Evolutionary conservation across 805 yeast genomes (phyloP).

Genomic region (Kluyveromyces aestuarii): DNA sequence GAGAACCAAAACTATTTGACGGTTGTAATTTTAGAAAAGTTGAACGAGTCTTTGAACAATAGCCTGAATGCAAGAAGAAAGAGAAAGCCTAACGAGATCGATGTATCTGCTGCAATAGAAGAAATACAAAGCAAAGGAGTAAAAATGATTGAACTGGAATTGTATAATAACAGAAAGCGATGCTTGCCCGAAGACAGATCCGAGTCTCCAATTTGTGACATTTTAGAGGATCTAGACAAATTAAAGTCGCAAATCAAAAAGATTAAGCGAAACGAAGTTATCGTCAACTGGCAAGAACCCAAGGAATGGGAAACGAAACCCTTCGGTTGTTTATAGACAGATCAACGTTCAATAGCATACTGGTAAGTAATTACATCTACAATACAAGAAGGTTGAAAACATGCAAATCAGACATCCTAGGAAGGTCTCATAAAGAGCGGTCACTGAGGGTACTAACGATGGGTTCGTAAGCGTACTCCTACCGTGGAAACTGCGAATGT

Average conservation of each 20-base stretch:
- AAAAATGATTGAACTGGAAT: constrained; percentile 4
- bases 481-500: constrained; percentile 98
- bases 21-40: not conserved
- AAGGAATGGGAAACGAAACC: constrained; percentile 45
- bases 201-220: constrained; percentile 6
- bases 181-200: constrained; percentile 4
- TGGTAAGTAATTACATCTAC: not conserved
- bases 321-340: constrained; percentile 36
- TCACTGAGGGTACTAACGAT: constrained; percentile 66
- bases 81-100: constrained; percentile 17
- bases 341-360: not conserved
- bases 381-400: constrained; percentile 3
- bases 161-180: not conserved
- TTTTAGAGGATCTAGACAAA: constrained; percentile 9
- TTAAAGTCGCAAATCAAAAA: constrained; percentile 14
- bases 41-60: not conserved
- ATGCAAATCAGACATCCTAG: constrained; percentile 78
- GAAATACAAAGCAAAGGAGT: constrained; percentile 10
- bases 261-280: constrained; percentile 8
- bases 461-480: constrained; percentile 76
- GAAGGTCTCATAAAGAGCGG: constrained; percentile 72
- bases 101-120: constrained; percentile 7
- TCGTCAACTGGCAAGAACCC: constrained; percentile 25
- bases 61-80: constrained; percentile 3
- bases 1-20: not conserved